These are phyloP conservation scores for Termitomyces sp. DNA, from an alignment of 768 basidiomycete genomes.

Conservation along the genomic window DNA sequence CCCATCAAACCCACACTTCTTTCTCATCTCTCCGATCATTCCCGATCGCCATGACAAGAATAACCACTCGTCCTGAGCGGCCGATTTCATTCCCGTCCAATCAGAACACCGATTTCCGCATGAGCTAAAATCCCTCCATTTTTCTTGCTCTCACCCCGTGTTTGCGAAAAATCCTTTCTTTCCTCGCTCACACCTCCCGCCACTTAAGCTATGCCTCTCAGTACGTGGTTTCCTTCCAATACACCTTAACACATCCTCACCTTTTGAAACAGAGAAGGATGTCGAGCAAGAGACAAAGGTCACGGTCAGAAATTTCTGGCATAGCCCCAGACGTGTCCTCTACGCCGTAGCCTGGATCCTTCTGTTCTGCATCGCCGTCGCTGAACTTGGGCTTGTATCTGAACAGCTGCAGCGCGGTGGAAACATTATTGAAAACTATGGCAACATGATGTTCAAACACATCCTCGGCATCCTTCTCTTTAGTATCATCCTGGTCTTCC, in stretches of 20 bases:
- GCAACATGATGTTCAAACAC: slow-evolving; percentile 12
- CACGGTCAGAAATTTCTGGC: neutral
- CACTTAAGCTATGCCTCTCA: neutral
- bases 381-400: slow-evolving; percentile 4
- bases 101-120: neutral
- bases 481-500: slow-evolving; percentile 3
- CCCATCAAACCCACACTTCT: no score
- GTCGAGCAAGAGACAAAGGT: neutral
- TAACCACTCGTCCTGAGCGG: neutral
- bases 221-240: neutral
- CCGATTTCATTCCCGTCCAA: neutral
- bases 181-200: neutral
- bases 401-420: slow-evolving; percentile 9
- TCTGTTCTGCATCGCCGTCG: neutral
- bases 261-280: neutral
- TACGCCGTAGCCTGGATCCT: slow-evolving; percentile 1
- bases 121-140: neutral
- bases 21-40: neutral
- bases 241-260: neutral
- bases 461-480: slow-evolving; percentile 10
- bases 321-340: neutral
- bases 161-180: neutral
- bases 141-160: neutral
- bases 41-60: neutral
- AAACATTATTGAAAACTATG: slow-evolving; percentile 7